Evolutionary conservation across 805 yeast genomes (phyloP).

Genomic region (Starmera pachycereana): DNA sequence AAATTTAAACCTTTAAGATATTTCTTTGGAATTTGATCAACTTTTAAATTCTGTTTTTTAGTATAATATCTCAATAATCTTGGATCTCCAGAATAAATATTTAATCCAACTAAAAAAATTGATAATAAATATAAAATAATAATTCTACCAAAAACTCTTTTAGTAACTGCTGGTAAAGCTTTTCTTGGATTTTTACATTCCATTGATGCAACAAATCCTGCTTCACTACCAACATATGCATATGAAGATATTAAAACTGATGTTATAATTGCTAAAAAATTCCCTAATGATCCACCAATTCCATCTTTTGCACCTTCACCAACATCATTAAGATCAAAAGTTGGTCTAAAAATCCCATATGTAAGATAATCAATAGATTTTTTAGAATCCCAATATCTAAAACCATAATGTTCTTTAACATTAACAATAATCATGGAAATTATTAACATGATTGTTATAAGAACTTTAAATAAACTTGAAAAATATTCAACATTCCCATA

Average conservation of each 20-base stretch:
- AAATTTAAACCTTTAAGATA: constrained; percentile 4
- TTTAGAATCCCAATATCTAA: constrained; percentile 53
- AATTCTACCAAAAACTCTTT: constrained; percentile 63
- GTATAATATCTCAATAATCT: constrained; percentile 45
- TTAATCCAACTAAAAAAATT: constrained; percentile 59
- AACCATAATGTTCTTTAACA: constrained; percentile 42
- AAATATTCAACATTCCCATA: constrained; percentile 69
- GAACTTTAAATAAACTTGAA: constrained; percentile 47
- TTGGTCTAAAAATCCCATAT: constrained; percentile 67
- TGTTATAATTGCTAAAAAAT: constrained; percentile 48
- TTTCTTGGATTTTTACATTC: constrained; percentile 76
- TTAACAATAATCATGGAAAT: constrained; percentile 58
- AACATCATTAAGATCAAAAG: constrained; percentile 53
- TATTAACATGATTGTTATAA: constrained; percentile 42
- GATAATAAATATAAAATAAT: constrained; percentile 55
- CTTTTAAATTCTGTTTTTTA: neutral
- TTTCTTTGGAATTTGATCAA: neutral
- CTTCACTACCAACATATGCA: constrained; percentile 76
- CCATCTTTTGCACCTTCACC: constrained; percentile 48
- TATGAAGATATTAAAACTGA: constrained; percentile 59
- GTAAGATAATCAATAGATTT: constrained; percentile 37
- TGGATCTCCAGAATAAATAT: constrained; percentile 72
- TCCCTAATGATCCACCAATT: constrained; percentile 49
- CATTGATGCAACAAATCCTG: constrained; percentile 76
- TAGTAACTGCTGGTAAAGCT: constrained; percentile 69